Evolutionary conservation across 345 rosid species (phyloP), one percentile per base, ranked within the genome.

Genomic region (Camelina laxa): DNA sequence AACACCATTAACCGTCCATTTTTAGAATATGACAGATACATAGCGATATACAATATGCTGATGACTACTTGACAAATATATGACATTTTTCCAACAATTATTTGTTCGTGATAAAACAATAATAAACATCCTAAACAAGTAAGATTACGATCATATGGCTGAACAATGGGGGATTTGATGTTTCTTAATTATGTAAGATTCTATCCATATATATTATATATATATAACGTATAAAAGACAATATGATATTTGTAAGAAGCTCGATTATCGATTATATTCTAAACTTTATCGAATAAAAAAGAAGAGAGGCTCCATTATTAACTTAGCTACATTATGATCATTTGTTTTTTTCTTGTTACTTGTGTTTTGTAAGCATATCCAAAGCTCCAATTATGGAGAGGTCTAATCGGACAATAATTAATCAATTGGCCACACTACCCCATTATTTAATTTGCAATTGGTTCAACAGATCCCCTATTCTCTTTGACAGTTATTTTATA

Each of bases 381-480:
- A 17, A 69, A 69, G 60, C 36, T 45, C 16, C 79, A 75, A 68
- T 75, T 68, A 75, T 75, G 45, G 57, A 75, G 64, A 75, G 33
- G 74, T 75, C 79, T 60, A 41, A 50, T 75, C 69, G 48, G 1
- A 49, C 64, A 68, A 75, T 68, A 60, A 50, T 68, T 51, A 75
- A 59, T 6, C 45, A 70, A 67, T 17, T 67, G 74, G 45, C 69
- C 57, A 75, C 74, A 53, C 58, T 12, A 60, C 63, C 53, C 47
- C 42, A 15, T 75, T 75, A 39, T 50, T 57, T 56, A 56, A 21
- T 13, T 19, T 36, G 42, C 44, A 50, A 41, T 31, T 66, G 38
- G 61, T 39, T 59, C 24, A 75, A 67, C 45, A 59, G 7, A 58
- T 59, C 38, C 22, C n/a, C 36, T 55, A 12, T 62, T 72, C 27